Percentiles rank a stretch among this genome's conserved stretches.
Evolutionary conservation across 306 rosid species (phyloP).

Genomic region (Pterocarpus macrocarpus): DNA sequence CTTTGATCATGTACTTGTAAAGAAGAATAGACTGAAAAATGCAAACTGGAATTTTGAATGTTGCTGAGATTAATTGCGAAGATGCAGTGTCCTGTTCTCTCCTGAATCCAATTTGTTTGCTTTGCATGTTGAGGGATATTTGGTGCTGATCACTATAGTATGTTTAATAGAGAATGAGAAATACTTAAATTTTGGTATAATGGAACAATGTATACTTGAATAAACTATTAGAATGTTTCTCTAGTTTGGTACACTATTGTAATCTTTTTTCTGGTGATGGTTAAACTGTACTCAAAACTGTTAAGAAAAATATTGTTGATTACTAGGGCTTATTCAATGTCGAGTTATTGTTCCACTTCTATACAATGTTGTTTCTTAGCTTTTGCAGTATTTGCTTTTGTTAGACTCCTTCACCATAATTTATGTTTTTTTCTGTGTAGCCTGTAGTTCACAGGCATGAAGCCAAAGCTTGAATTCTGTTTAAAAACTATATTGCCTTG

Average conservation of each 20-base stretch:
- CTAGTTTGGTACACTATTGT: constrained; percentile 1
- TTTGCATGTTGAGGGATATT: constrained; percentile 29
- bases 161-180: background rate
- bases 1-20: constrained; percentile 13
- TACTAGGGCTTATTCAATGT: constrained; percentile 21
- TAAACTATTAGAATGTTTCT: background rate
- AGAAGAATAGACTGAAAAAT: constrained; percentile 11
- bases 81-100: background rate
- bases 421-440: constrained; percentile 17
- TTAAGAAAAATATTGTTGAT: constrained; percentile 27
- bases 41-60: constrained; percentile 27
- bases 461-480: constrained; percentile 30
- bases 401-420: constrained; percentile 21
- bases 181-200: background rate
- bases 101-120: constrained; percentile 9
- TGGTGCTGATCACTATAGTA: constrained; percentile 5
- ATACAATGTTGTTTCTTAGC: background rate
- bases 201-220: background rate
- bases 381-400: constrained; percentile 13
- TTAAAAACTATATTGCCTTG: constrained; percentile 40
- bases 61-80: constrained; percentile 22
- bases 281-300: constrained; percentile 3
- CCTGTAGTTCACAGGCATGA: constrained; percentile 20
- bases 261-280: background rate
- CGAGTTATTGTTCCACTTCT: background rate